These are phyloP conservation scores for Daldinia loculata DNA, from an alignment of 495 filamentous ascomycete genomes.

Conservation along the genomic window DNA sequence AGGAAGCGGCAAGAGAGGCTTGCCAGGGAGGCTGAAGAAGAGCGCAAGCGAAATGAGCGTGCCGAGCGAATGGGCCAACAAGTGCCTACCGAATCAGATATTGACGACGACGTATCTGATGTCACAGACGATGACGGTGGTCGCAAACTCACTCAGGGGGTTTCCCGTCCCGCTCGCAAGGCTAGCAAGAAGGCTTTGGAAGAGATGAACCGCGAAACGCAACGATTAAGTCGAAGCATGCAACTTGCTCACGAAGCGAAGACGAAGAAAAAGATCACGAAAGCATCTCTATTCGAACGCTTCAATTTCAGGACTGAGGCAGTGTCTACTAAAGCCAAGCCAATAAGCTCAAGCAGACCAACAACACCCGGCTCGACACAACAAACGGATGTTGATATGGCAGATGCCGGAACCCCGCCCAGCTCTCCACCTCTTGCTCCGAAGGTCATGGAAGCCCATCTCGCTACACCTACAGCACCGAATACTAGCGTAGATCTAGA, in stretches of 20 bases:
- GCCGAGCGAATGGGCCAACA: slow-evolving; percentile 48
- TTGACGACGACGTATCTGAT: slow-evolving; percentile 59
- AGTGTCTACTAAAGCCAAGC: slow-evolving; percentile 50
- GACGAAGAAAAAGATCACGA: slow-evolving; percentile 92
- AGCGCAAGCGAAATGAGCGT: slow-evolving; percentile 60
- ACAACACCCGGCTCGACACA: slow-evolving; percentile 50
- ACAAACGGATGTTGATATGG: slow-evolving; percentile 56
- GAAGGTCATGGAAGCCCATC: slow-evolving; percentile 16
- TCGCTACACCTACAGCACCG: slow-evolving; percentile 15
- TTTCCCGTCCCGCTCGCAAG: slow-evolving; percentile 74
- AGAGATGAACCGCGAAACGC: slow-evolving; percentile 92
- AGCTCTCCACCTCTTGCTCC: slow-evolving; percentile 57
- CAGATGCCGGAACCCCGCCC: slow-evolving; percentile 60
- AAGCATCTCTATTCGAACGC: slow-evolving; percentile 80
- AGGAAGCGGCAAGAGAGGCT: slow-evolving; percentile 75
- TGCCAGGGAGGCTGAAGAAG: slow-evolving; percentile 67
- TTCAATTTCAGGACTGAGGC: slow-evolving; percentile 72
- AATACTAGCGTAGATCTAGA: background rate
- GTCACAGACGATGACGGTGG: slow-evolving; percentile 66
- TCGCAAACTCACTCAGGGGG: slow-evolving; percentile 67
- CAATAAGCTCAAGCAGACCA: slow-evolving; percentile 55
- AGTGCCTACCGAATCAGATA: slow-evolving; percentile 44
- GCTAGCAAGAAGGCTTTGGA: slow-evolving; percentile 97
- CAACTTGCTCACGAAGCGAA: slow-evolving; percentile 90
- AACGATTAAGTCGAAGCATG: slow-evolving; percentile 87